These are phyloP conservation scores for Cyberlindnera nakhonratchasimensis DNA, from an alignment of 805 yeast species.

Conservation along the genomic window DNA sequence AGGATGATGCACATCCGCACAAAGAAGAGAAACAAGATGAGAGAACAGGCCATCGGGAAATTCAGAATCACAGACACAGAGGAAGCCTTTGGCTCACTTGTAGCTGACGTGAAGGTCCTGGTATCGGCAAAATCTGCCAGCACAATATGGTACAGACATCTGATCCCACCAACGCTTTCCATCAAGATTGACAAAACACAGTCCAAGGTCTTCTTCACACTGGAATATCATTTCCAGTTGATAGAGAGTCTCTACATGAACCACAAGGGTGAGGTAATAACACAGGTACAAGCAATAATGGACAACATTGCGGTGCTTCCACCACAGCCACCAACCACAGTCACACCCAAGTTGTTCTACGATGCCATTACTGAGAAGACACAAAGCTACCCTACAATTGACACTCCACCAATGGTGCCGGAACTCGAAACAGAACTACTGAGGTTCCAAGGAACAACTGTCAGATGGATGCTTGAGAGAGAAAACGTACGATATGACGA, in stretches of 20 bases:
- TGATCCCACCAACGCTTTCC: slow-evolving; percentile 6
- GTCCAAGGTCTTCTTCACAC: background rate
- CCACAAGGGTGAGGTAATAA: slow-evolving; percentile 2
- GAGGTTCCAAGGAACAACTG: slow-evolving; percentile 51
- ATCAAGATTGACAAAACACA: background rate
- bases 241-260: slow-evolving; percentile 13
- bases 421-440: slow-evolving; percentile 43
- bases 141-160: background rate
- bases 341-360: slow-evolving; percentile 43
- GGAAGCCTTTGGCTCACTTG: background rate
- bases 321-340: slow-evolving; percentile 4
- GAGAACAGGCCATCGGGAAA: slow-evolving; percentile 6
- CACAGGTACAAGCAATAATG: slow-evolving; percentile 5
- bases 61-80: slow-evolving; percentile 1
- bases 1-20: slow-evolving; percentile 5
- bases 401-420: slow-evolving; percentile 31
- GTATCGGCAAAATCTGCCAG: background rate
- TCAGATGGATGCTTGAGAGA: slow-evolving; percentile 51
- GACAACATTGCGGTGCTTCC: background rate
- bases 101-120: background rate
- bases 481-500: slow-evolving; percentile 42
- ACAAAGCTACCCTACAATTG: slow-evolving; percentile 16
- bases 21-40: slow-evolving; percentile 14
- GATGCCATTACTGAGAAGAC: slow-evolving; percentile 47
- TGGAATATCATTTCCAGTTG: slow-evolving; percentile 10